phyloP scores from a whole-genome alignment of 495 filamentous ascomycete species.

The Penicillium maclennaniae region DNA sequence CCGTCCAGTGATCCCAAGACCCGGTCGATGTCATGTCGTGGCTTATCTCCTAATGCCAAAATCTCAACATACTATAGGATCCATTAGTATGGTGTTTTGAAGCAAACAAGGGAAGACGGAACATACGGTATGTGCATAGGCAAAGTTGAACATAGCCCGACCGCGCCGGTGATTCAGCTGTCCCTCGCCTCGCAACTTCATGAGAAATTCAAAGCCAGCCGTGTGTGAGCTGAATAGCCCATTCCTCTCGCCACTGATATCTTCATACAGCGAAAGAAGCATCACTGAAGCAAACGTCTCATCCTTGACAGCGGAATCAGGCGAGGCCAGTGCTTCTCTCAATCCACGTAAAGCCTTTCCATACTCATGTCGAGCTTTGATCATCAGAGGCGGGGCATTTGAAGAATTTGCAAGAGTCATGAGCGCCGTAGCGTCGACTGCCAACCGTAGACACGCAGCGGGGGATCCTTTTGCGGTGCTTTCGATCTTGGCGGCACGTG shows the following conservation, averaged over 20 bases:
- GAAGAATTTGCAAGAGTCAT: slow-evolving; percentile 34
- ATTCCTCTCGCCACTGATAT: slow-evolving; percentile 40
- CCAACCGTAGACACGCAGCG: slow-evolving; percentile 33
- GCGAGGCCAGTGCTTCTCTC: slow-evolving; percentile 27
- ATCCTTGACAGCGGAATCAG: slow-evolving; percentile 33
- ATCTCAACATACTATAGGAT: slow-evolving; percentile 35
- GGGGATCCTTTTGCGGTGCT: slow-evolving; percentile 9
- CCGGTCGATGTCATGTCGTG: slow-evolving; percentile 32
- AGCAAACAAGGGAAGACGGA: not conserved
- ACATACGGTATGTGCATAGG: slow-evolving; percentile 40
- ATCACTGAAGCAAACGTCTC: slow-evolving; percentile 42
- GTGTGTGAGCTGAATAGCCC: slow-evolving; percentile 41
- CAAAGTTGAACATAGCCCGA: slow-evolving; percentile 42
- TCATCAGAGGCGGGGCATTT: slow-evolving; percentile 26
- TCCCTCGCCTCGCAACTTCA: slow-evolving; percentile 33
- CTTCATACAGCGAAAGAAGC: slow-evolving; percentile 38
- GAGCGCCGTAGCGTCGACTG: slow-evolving; percentile 39
- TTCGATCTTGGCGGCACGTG: slow-evolving; percentile 16
- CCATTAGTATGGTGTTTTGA: slow-evolving; percentile 6
- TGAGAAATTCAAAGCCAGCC: slow-evolving; percentile 39
- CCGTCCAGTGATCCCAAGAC: slow-evolving; percentile 25
- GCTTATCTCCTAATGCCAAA: slow-evolving; percentile 34
- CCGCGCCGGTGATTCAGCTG: slow-evolving; percentile 33
- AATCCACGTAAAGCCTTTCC: slow-evolving; percentile 34
- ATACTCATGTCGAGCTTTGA: slow-evolving; percentile 33